Percentiles rank a stretch among this genome's conserved stretches.
phyloP scores from a whole-genome alignment of 768 basidiomycete species.

The Suillus cothurnatus region DNA sequence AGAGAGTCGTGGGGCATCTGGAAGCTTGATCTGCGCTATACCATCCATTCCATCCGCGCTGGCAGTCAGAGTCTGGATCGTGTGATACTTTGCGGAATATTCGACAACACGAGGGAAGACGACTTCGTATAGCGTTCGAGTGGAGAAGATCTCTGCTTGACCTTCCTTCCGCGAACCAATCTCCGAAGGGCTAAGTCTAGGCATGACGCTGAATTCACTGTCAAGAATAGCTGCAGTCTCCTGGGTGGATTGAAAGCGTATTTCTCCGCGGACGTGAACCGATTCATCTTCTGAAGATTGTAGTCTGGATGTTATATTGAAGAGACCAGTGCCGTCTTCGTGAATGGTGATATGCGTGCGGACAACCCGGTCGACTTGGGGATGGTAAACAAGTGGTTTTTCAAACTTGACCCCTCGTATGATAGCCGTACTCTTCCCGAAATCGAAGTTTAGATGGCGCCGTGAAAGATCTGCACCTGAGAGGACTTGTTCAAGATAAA shows the following conservation, averaged over 20 bases:
- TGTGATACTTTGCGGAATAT: conserved; percentile 59
- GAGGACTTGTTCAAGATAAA: conserved; percentile 60
- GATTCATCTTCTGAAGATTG: conserved; percentile 34
- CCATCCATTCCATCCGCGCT: conserved; percentile 50
- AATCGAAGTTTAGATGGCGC: conserved; percentile 34
- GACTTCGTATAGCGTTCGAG: conserved; percentile 61
- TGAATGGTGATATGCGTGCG: conserved; percentile 41
- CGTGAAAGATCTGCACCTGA: conserved; percentile 45
- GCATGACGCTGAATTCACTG: conserved; percentile 36
- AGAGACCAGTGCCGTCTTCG: conserved; percentile 40
- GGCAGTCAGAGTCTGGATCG: conserved; percentile 57
- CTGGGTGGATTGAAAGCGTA: conserved; percentile 37
- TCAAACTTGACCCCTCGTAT: conserved; percentile 50
- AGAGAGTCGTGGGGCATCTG: conserved; percentile 29
- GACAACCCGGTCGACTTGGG: conserved; percentile 35
- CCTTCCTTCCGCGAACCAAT: conserved; percentile 25
- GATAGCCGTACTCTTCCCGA: conserved; percentile 35
- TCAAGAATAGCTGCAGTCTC: conserved; percentile 41
- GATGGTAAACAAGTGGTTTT: conserved; percentile 54
- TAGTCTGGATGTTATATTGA: conserved; percentile 48
- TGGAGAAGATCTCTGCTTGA: conserved; percentile 50
- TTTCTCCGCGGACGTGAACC: conserved; percentile 49
- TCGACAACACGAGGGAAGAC: conserved; percentile 71
- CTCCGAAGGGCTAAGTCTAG: conserved; percentile 37
- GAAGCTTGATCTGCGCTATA: conserved; percentile 50